These are phyloP conservation scores for barley (Hordeum vulgare) DNA, from an alignment of 176 grass and related monocot species.

Conservation along the genomic window DNA sequence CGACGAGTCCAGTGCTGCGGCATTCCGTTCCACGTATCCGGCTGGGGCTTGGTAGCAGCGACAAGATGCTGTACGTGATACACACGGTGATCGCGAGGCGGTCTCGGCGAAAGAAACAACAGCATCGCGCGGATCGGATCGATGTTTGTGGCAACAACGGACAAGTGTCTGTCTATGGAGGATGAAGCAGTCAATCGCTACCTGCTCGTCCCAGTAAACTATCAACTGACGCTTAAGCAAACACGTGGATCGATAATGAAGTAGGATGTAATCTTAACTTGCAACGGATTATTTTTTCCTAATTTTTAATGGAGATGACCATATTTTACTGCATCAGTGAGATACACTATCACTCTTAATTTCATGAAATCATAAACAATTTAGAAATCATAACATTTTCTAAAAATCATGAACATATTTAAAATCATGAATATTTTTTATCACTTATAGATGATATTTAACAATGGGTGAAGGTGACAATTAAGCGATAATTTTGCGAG, in stretches of 20 bases:
- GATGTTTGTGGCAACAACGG: neutral
- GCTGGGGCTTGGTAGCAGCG: neutral
- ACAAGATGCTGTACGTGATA: neutral
- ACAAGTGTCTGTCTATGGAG: neutral
- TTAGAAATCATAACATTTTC: too few relatives aligned
- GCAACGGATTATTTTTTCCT: too few relatives aligned
- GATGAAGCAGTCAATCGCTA: neutral
- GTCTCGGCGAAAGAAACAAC: conserved; percentile 13
- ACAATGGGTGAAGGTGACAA: too few relatives aligned
- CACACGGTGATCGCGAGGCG: conserved; percentile 26
- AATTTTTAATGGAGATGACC: too few relatives aligned
- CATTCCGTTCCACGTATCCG: neutral
- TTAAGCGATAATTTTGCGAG: too few relatives aligned
- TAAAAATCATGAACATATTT: too few relatives aligned
- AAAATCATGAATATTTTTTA: too few relatives aligned
- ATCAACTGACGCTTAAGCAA: neutral
- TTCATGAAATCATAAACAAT: too few relatives aligned
- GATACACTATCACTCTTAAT: too few relatives aligned
- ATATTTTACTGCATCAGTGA: too few relatives aligned
- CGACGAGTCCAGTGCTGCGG: neutral
- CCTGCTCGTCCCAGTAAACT: neutral
- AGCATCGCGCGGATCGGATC: neutral
- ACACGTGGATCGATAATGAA: neutral
- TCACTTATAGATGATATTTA: too few relatives aligned
- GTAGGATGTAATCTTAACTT: neutral